Conservation (phyloP, 2,329 filamentous ascomycete species). For the Iodosphaeria phyllophila region DNA sequence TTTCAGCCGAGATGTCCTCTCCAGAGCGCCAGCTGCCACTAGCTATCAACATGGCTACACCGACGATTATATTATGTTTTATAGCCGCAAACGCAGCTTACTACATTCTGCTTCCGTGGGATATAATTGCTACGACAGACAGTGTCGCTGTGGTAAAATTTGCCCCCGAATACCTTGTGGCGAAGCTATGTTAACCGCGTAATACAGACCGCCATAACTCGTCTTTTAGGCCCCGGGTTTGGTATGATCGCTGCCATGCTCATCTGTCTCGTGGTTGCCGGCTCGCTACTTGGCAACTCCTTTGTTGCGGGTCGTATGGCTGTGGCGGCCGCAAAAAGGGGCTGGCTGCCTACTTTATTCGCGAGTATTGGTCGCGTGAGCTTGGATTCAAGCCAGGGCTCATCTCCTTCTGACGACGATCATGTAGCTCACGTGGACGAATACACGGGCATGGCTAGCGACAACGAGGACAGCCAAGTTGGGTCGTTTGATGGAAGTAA, state of each 20-base stretch:
- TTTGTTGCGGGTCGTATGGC: slow-evolving; percentile 43
- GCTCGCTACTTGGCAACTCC: slow-evolving; percentile 42
- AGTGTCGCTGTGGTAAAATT: slow-evolving; percentile 40
- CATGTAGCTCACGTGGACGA: slow-evolving; percentile 2
- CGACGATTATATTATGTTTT: slow-evolving; percentile 39
- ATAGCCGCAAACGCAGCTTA: slow-evolving; percentile 41
- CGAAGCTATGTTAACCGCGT: background rate
- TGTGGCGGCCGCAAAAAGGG: slow-evolving; percentile 33
- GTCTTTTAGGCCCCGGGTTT: slow-evolving; percentile 31
- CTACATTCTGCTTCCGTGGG: slow-evolving; percentile 43
- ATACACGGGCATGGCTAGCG: too few species aligned
- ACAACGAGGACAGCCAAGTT: too few species aligned
- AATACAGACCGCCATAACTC: slow-evolving; percentile 32
- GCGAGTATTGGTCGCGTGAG: slow-evolving; percentile 12
- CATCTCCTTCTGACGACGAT: slow-evolving; percentile 2
- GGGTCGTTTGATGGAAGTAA: too few species aligned
- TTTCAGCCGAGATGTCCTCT: slow-evolving; percentile 30
- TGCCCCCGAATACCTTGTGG: background rate
- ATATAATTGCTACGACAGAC: slow-evolving; percentile 35
- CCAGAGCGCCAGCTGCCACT: slow-evolving; percentile 36
- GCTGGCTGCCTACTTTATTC: slow-evolving; percentile 30
- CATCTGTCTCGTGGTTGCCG: slow-evolving; percentile 41
- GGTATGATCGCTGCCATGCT: slow-evolving; percentile 34
- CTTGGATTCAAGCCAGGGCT: slow-evolving; percentile 3
- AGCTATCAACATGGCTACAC: slow-evolving; percentile 41